phyloP scores from a whole-genome alignment of 2,329 filamentous ascomycete species.

The Trichoderma asperellum region DNA sequence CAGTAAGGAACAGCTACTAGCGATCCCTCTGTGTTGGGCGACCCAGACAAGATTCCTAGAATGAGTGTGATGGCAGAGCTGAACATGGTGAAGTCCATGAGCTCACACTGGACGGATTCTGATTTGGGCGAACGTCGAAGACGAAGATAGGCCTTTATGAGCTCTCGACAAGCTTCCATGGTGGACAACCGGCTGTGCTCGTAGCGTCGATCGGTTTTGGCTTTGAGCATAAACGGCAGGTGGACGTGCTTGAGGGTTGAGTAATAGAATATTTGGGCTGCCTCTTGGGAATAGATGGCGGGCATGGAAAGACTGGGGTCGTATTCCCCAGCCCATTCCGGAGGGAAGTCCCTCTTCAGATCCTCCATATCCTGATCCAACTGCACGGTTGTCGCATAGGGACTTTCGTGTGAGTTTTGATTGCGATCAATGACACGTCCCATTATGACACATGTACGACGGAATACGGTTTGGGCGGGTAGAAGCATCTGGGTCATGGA shows the following conservation, averaged over 20 bases:
- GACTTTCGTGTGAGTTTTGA: slow-evolving; percentile 3
- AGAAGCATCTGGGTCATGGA: slow-evolving; percentile 17
- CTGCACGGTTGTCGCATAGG: slow-evolving; percentile 44
- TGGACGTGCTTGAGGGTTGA: slow-evolving; percentile 47
- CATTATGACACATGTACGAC: slow-evolving; percentile 10
- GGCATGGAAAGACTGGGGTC: slow-evolving; percentile 8
- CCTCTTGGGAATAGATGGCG: slow-evolving; percentile 34
- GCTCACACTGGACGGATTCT: slow-evolving; percentile 42
- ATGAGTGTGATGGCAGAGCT: slow-evolving; percentile 50
- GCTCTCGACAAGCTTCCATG: slow-evolving; percentile 47
- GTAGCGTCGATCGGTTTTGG: slow-evolving; percentile 42
- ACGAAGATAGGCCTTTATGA: slow-evolving; percentile 43
- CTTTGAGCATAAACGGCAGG: slow-evolving; percentile 51
- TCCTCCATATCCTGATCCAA: slow-evolving; percentile 48
- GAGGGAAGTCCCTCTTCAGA: slow-evolving; percentile 29
- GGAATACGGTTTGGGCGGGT: neutral
- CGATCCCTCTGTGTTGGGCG: neutral
- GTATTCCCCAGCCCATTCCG: slow-evolving; percentile 24
- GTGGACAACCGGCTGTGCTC: slow-evolving; percentile 45
- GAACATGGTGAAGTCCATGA: slow-evolving; percentile 54
- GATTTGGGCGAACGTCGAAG: slow-evolving; percentile 35
- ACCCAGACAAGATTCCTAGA: slow-evolving; percentile 44
- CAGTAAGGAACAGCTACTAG: slow-evolving; percentile 4
- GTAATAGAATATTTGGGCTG: slow-evolving; percentile 47
- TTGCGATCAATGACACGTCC: slow-evolving; percentile 26